A percentile compares a stretch with the other conserved stretches of the same genome.
Conservation (phyloP, 169 alveolate species). For the Plasmodium gonderi region DNA sequence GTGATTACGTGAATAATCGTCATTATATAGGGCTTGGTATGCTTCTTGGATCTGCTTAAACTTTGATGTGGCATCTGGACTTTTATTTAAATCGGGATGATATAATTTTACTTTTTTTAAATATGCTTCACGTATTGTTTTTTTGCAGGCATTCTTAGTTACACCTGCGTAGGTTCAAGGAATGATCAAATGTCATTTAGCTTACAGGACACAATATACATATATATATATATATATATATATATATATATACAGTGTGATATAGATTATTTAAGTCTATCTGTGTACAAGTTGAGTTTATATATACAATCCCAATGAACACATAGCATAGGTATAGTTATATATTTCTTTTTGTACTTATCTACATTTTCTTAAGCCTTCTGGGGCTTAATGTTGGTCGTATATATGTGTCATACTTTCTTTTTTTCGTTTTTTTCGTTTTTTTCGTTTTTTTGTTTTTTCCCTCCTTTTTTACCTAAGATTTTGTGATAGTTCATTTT, state of each 20-base stretch:
- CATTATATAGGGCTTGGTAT: conserved; percentile 86
- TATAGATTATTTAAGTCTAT: no score
- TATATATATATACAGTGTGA: no score
- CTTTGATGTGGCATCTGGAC: conserved; percentile 86
- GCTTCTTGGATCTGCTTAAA: conserved; percentile 92
- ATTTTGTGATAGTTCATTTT: conserved; percentile 74
- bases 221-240: no score
- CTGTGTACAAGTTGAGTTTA: no score
- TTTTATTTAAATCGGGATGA: conserved; percentile 93
- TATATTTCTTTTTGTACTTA: no score
- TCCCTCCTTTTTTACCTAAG: conserved; percentile 44
- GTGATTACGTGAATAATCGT: conserved; percentile 81
- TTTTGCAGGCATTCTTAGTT: conserved; percentile 86
- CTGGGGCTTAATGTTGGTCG: no score
- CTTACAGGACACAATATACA: no score
- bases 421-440: not conserved
- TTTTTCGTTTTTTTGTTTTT: not conserved
- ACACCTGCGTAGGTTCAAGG: conserved; percentile 66
- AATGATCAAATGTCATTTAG: not conserved
- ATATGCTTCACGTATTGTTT: conserved; percentile 92
- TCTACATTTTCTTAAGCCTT: no score
- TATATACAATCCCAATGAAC: no score
- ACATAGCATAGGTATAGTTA: no score
- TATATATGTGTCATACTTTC: not conserved
- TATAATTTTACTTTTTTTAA: conserved; percentile 91